Percentiles rank a stretch among this genome's conserved stretches.
Conservation (phyloP, 352 stramenopile genomes). For the Thraustochytrium sp. region DNA sequence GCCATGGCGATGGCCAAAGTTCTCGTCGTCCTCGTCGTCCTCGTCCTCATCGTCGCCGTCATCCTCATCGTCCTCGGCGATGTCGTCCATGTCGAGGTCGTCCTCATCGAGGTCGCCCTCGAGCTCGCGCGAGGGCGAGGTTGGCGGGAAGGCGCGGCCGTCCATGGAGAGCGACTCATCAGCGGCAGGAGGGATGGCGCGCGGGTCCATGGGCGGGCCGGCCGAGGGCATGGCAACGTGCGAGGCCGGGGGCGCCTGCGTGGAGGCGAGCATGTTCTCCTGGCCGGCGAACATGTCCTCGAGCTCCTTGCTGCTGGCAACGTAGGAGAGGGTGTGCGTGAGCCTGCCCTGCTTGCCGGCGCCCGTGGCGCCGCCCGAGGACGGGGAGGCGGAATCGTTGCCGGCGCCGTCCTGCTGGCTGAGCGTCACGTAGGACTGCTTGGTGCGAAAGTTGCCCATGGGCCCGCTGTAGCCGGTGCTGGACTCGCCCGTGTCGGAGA, state of each 20-base stretch:
- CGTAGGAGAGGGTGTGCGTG: conserved; percentile 3
- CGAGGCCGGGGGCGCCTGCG: not conserved
- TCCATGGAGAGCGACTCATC: too few relatives aligned
- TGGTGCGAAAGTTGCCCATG: conserved; percentile 33
- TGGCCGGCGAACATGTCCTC: not conserved
- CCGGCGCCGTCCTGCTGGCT: not conserved
- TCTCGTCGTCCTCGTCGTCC: not conserved
- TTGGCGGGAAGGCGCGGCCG: not conserved
- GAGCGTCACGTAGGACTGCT: conserved; percentile 36
- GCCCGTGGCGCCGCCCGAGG: not conserved
- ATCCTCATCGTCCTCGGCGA: not conserved
- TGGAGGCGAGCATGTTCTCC: not conserved
- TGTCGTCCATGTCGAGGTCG: not conserved
- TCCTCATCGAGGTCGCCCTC: not conserved
- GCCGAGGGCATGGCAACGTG: too few relatives aligned
- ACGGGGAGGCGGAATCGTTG: not conserved
- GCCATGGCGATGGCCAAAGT: not conserved
- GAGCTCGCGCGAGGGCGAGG: not conserved
- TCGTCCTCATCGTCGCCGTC: not conserved
- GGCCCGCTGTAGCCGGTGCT: not conserved
- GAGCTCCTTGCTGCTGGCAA: not conserved
- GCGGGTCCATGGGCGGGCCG: not conserved
- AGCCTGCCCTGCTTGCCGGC: too few relatives aligned
- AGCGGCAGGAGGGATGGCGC: not conserved
- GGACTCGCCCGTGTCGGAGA: not conserved